Base-by-base conservation (phyloP, 805 yeast genomes). In the Lipomyces japonicus region DNA sequence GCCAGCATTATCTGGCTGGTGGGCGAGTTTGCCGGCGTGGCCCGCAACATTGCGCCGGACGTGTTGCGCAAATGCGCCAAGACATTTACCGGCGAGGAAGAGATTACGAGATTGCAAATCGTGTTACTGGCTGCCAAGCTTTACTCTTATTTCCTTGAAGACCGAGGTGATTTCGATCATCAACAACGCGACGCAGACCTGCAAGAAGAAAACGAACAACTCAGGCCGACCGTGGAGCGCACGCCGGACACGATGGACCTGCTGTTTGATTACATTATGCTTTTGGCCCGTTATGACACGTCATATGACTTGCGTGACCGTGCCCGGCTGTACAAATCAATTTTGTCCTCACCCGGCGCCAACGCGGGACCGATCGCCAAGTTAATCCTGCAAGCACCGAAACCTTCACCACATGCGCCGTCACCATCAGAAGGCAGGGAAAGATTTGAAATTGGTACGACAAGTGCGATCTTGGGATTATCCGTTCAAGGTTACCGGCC, bases 1-100 rank as follows among this genome's bases (percentile, higher is more conserved):
- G 88, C 95, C 1, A 84, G 91, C 41, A 81, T 90, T 9, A 75
- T 91, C 4, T 93, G 97, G 97, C 73, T 91, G 7, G 76, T 91
- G 45, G 96, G 97, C 3, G 97, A 93, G 62, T 83, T 82, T 63
- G 74, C 82, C 0, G 66, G 64, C 25, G 73, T 72, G 32, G 57
- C 59, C 3, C 70, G 74, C 14, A 66, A 67, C 24, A 67, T 86
- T 44, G 82, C 90, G 2, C 90, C 95, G 0, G 96, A 91, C 63
- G 76, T 87, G 2, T 69, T 88, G 48, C 73, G 96, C 46, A 68
- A 70, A 12, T 67, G 85, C 34, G 65, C 82, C 5, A 73, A 73
- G 26, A 67, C 63, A 3, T 86, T 84, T 63, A 69, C 80, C 0
- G 59, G 67, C 9, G 87, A 87, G 62, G 63, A 61, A 7, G 75